Evolutionary conservation across 257 asterid species (phyloP).

Genomic region (Solanum virginianum): DNA sequence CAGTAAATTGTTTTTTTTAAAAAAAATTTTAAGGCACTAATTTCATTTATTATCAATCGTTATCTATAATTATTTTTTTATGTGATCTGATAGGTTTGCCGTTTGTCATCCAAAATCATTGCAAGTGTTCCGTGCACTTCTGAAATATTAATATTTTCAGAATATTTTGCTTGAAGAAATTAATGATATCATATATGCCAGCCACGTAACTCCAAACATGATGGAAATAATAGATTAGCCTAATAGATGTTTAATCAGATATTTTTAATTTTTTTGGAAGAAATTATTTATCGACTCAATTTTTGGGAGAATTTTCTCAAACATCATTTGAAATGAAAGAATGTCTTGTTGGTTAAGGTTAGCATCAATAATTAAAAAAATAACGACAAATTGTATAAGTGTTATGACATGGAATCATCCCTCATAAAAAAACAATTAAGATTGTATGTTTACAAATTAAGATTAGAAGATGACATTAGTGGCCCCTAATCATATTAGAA

Average conservation of each 20-base stretch:
- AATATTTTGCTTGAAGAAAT: not conserved
- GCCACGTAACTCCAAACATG: not conserved
- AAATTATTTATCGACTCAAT: not conserved
- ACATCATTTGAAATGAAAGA: not conserved
- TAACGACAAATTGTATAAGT: slow-evolving; percentile 3
- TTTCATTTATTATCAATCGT: not conserved
- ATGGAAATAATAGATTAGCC: not conserved
- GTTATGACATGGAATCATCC: not conserved
- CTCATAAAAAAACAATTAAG: not conserved
- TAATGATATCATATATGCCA: not conserved
- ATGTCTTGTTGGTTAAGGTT: not conserved
- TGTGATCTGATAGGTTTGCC: not conserved
- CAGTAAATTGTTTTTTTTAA: no score
- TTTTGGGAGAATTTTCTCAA: not conserved
- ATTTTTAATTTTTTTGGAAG: not conserved
- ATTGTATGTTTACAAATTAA: not conserved
- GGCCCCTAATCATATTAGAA: not conserved
- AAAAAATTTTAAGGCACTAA: not conserved
- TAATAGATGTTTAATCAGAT: not conserved
- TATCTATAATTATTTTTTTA: not conserved
- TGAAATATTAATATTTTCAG: not conserved
- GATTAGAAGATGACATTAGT: not conserved
- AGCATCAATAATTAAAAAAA: slow-evolving; percentile 8
- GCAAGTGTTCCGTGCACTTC: not conserved
- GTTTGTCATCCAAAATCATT: not conserved